Conservation (phyloP, 345 rosid genomes). For the Brassica rapa region DNA sequence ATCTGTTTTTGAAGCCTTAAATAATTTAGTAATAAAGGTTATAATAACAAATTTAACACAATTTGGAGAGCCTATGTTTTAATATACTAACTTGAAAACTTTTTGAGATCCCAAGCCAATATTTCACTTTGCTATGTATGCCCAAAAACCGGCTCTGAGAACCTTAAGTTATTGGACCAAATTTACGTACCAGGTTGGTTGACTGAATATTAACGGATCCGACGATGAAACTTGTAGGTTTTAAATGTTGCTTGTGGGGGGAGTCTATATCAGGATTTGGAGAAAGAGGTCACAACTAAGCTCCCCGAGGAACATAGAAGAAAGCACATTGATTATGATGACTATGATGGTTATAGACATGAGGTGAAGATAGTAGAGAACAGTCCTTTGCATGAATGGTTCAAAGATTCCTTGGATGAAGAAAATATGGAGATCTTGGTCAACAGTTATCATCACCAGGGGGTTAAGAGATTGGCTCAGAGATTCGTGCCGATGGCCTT, state of each 20-base stretch:
- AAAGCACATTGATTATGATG: conserved; percentile 67
- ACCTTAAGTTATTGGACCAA: background rate
- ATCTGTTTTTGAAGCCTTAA: background rate
- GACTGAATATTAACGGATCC: background rate
- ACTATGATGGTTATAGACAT: conserved; percentile 83
- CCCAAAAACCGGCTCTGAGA: background rate
- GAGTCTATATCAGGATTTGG: conserved; percentile 71
- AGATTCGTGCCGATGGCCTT: conserved; percentile 83
- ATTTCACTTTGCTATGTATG: background rate
- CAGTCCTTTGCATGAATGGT: conserved; percentile 72
- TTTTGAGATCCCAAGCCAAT: background rate
- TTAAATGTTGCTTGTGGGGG: conserved; percentile 90
- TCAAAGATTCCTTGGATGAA: conserved; percentile 57
- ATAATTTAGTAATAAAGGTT: too few relatives aligned
- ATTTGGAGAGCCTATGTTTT: background rate
- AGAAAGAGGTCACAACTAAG: conserved; percentile 52
- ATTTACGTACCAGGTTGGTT: background rate
- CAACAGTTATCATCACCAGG: conserved; percentile 91
- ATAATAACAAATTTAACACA: background rate
- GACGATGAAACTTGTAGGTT: conserved; percentile 45
- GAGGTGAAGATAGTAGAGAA: conserved; percentile 52
- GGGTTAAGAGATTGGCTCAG: conserved; percentile 69
- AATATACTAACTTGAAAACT: background rate
- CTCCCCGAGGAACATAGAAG: conserved; percentile 38
- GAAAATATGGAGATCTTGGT: conserved; percentile 65